Evolutionary conservation across 352 stramenopile species (phyloP), one percentile per base, ranked within the genome.

Genomic region (Phytophthora vignae): DNA sequence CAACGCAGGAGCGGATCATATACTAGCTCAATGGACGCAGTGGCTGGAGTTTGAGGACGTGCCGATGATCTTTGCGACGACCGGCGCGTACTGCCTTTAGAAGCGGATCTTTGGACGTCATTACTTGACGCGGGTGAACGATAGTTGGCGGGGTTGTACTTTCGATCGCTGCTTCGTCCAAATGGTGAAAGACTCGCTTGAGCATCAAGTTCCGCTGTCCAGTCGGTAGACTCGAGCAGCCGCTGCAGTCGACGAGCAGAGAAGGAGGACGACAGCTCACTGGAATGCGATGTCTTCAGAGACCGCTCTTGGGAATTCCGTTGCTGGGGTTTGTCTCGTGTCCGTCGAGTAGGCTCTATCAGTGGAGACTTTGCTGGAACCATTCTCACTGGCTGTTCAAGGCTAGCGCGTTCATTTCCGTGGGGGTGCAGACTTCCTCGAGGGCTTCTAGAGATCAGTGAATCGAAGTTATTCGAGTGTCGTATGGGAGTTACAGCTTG

Each of bases 1-100:
- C 90, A 97, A 17, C 87, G 79, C 71, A 96, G 55, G 38, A 94
- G 80, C 31, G 90, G 87, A 36, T 97, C 89, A 60, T 95, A 97
- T 33, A 97, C 76, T 49, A 97, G 69, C 56, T 97, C 90, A 58
- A 96, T 71, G 53, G 65, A 79, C 17, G 70, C 60, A 64, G 29
- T 54, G 19, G 63, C 75, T 55, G 70, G 33, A 6, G 64, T 64
- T 55, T 60, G 42, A 5, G 40, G 4, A 27, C 49, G 44, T 7
- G 62, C 58, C 40, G 70, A 38, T 38, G 49, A 9, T 44, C n/a
- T 60, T 25, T 55, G n/a, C 3, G 40, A 40, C 48, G 55, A 70
- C 59, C 48, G 31, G 22, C 40, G 55, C n/a, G 46, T 49, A 44
- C 33, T 61, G 1, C 6, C 3, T 55, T 40, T 52, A 9, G 55